Evolutionary conservation across 441 rosid genomes (phyloP).

Genomic region (Gossypium davidsonii): DNA sequence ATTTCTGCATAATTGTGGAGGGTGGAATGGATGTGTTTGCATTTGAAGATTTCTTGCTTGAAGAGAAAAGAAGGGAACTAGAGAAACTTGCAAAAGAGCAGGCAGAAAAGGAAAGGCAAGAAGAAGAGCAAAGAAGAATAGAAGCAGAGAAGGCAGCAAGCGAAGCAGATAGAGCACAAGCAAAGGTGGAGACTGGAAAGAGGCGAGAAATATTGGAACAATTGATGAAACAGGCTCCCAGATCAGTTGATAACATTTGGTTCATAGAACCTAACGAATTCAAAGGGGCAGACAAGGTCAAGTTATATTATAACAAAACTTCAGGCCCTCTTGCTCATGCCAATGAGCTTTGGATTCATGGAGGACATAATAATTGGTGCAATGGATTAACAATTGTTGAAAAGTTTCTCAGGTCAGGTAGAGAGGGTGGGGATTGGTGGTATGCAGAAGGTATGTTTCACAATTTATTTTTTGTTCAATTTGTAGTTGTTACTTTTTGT

Average conservation of each 20-base stretch:
- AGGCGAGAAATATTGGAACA: constrained; percentile 39
- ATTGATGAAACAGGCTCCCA: constrained; percentile 43
- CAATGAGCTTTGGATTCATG: constrained; percentile 81
- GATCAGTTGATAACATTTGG: constrained; percentile 57
- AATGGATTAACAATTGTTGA: constrained; percentile 60
- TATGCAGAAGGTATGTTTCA: constrained; percentile 53
- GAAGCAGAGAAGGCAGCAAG: constrained; percentile 73
- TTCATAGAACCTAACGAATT: constrained; percentile 64
- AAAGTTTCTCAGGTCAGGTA: constrained; percentile 45
- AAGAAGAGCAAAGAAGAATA: constrained; percentile 63
- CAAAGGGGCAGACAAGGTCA: constrained; percentile 51
- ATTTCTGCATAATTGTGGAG: constrained; percentile 63
- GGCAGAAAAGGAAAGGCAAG: constrained; percentile 69
- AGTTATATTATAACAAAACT: constrained; percentile 59
- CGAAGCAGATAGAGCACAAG: constrained; percentile 81
- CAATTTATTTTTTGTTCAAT: not conserved
- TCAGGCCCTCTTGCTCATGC: constrained; percentile 72
- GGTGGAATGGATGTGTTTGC: constrained; percentile 65
- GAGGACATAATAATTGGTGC: constrained; percentile 79
- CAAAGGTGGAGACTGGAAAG: constrained; percentile 55
- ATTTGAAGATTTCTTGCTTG: constrained; percentile 83
- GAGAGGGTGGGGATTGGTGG: constrained; percentile 78
- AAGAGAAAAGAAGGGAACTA: constrained; percentile 74
- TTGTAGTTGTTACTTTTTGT: not conserved
- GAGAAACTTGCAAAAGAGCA: constrained; percentile 75